Conservation (phyloP, 768 basidiomycete species). For the Chalciporus chontae region DNA sequence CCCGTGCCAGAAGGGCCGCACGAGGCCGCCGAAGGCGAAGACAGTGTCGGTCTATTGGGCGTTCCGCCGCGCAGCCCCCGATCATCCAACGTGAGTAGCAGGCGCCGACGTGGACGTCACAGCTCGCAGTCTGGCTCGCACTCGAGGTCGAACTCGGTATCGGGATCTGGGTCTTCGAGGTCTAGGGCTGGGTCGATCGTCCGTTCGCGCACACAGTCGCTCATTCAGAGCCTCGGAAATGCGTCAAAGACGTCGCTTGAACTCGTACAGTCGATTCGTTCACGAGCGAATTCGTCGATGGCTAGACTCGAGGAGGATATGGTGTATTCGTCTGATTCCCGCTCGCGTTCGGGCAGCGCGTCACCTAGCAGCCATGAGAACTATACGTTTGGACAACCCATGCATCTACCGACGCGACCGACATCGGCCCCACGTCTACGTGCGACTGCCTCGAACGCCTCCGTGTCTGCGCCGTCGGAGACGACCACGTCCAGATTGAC, state of each 20-base stretch:
- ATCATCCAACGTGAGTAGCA: slow-evolving; percentile 36
- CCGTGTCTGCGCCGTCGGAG: slow-evolving; percentile 25
- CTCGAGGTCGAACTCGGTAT: slow-evolving; percentile 24
- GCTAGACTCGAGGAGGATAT: slow-evolving; percentile 59
- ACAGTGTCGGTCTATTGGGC: slow-evolving; percentile 55
- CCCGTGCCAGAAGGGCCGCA: slow-evolving; percentile 51
- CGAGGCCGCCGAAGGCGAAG: slow-evolving; percentile 61
- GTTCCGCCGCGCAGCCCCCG: slow-evolving; percentile 50
- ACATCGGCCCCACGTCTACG: slow-evolving; percentile 19
- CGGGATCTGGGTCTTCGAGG: slow-evolving; percentile 29
- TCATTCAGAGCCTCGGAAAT: slow-evolving; percentile 61
- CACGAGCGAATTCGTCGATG: slow-evolving; percentile 66
- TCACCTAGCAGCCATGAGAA: slow-evolving; percentile 57
- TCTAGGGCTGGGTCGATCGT: slow-evolving; percentile 49
- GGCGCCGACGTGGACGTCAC: slow-evolving; percentile 30
- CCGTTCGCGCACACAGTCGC: slow-evolving; percentile 62
- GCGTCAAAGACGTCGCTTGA: slow-evolving; percentile 62
- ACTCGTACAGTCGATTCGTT: slow-evolving; percentile 46
- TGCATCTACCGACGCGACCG: slow-evolving; percentile 33
- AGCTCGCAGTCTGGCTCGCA: slow-evolving; percentile 38
- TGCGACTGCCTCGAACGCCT: slow-evolving; percentile 14
- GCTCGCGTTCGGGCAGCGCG: slow-evolving; percentile 44
- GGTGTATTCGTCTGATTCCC: slow-evolving; percentile 33
- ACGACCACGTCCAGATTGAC: slow-evolving; percentile 24
- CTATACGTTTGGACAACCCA: slow-evolving; percentile 68